Evolutionary conservation across 768 basidiomycete genomes (phyloP).

Genomic region (Daedalea quercina): DNA sequence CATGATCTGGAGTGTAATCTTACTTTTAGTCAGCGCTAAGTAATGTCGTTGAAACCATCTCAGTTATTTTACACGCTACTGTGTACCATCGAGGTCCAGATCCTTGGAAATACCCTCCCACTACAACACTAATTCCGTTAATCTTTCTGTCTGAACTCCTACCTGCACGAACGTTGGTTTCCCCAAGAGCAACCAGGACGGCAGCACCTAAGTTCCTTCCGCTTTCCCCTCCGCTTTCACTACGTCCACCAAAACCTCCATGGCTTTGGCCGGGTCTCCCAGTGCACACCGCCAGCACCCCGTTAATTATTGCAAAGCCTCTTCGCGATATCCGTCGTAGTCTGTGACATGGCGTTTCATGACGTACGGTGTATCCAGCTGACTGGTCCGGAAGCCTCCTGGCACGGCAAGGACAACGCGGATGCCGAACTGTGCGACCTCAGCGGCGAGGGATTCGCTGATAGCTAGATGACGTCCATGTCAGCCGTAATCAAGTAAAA

Average conservation of each 20-base stretch:
- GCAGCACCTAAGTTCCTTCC: conserved; percentile 2
- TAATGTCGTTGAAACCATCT: too few species aligned
- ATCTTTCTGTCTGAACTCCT: too few species aligned
- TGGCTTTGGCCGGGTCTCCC: conserved; percentile 22
- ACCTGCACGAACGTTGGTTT: too few species aligned
- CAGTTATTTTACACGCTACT: too few species aligned
- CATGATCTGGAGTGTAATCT: too few species aligned
- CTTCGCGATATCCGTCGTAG: conserved; percentile 15
- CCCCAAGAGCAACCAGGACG: too few species aligned
- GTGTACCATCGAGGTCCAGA: too few species aligned
- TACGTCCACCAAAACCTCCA: conserved; percentile 19
- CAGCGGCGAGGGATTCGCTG: conserved; percentile 20
- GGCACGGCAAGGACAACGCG: conserved; percentile 21
- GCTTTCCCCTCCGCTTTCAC: conserved; percentile 22
- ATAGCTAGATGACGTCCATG: conserved; percentile 7
- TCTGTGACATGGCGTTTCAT: conserved; percentile 6
- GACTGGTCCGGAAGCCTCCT: conserved; percentile 15
- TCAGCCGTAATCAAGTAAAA: too few species aligned
- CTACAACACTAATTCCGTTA: too few species aligned
- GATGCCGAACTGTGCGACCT: conserved; percentile 20
- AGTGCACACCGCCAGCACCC: background rate
- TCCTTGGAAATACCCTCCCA: too few species aligned
- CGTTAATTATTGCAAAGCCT: background rate
- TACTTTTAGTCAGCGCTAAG: too few species aligned
- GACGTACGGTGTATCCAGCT: background rate